These are phyloP conservation scores for Stereum hirsutum DNA, from an alignment of 1,284 basidiomycete species.

Conservation along the genomic window DNA sequence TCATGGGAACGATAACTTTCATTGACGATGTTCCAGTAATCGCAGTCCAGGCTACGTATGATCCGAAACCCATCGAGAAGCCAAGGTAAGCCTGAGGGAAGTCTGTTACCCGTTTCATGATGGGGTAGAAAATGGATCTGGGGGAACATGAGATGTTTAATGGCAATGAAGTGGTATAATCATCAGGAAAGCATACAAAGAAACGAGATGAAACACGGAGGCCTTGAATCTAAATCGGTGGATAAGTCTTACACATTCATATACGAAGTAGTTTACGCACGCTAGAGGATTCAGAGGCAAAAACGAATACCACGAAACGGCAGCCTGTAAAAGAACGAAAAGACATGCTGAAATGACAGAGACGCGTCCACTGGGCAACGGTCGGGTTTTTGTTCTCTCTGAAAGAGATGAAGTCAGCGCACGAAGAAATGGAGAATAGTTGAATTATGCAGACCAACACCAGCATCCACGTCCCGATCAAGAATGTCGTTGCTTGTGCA, in stretches of 20 bases:
- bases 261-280: not conserved
- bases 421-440: no score
- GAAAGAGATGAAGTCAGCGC: no score
- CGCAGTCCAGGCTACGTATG: constrained; percentile 38
- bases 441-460: constrained; percentile 37
- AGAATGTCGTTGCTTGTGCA: constrained; percentile 48
- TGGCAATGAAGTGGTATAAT: constrained; percentile 38
- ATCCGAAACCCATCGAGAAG: constrained; percentile 43
- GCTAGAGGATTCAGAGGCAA: constrained; percentile 25
- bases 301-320: constrained; percentile 30
- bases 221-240: no score
- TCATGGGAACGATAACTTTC: constrained; percentile 20
- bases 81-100: constrained; percentile 79
- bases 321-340: constrained; percentile 31
- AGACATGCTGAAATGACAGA: constrained; percentile 29
- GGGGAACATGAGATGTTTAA: no score
- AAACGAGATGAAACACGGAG: no score
- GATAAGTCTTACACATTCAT: no score
- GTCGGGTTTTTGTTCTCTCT: constrained; percentile 38
- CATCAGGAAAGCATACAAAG: constrained; percentile 25
- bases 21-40: constrained; percentile 29
- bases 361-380: constrained; percentile 37
- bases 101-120: constrained; percentile 49
- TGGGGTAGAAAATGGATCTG: constrained; percentile 31
- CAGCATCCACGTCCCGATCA: constrained; percentile 39